Conservation (phyloP, 164 flowering plant species). For the Sedum album region DNA sequence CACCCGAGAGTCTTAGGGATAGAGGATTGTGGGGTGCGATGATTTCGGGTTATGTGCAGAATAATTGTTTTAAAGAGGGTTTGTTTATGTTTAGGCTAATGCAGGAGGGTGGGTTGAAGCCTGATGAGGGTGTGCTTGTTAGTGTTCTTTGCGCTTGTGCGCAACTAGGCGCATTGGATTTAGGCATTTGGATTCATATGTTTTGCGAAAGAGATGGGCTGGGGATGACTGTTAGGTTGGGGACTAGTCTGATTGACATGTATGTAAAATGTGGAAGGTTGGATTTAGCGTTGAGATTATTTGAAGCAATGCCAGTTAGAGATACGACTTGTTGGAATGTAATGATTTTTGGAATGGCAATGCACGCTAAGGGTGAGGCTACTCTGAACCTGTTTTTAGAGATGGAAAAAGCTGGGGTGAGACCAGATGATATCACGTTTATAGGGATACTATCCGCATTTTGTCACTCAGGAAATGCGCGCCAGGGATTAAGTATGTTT, state of each 20-base stretch:
- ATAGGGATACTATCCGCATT: slow-evolving; percentile 52
- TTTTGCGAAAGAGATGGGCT: neutral
- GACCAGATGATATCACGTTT: slow-evolving; percentile 52
- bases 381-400: slow-evolving; percentile 34
- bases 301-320: neutral
- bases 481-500: slow-evolving; percentile 36
- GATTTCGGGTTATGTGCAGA: slow-evolving; percentile 60
- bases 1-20: slow-evolving; percentile 34
- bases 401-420: slow-evolving; percentile 36
- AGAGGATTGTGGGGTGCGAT: slow-evolving; percentile 59
- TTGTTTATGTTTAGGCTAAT: slow-evolving; percentile 42
- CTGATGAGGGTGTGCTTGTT: slow-evolving; percentile 50
- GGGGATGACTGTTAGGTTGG: neutral
- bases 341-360: neutral
- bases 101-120: slow-evolving; percentile 33
- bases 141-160: slow-evolving; percentile 58
- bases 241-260: neutral
- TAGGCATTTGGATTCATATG: neutral
- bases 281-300: neutral
- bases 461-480: slow-evolving; percentile 42
- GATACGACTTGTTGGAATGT: neutral
- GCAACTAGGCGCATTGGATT: slow-evolving; percentile 27
- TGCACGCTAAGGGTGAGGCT: neutral
- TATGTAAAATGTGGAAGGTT: neutral
- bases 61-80: slow-evolving; percentile 53